Percentiles rank a stretch among this genome's conserved stretches.
Evolutionary conservation across 805 yeast genomes (phyloP).

Genomic region (Tetrapisispora arboricola): DNA sequence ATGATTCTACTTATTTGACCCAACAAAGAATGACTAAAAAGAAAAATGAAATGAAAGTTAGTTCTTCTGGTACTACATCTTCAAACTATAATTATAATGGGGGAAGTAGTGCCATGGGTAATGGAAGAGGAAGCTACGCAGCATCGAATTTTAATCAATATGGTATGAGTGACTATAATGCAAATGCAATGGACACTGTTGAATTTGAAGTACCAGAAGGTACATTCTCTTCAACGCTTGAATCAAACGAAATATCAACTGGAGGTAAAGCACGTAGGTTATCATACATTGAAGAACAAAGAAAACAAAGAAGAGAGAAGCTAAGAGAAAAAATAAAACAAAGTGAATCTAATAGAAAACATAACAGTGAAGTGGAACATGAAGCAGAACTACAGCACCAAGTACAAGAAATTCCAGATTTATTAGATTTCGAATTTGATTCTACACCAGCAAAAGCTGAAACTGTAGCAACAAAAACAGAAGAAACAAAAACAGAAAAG

Average conservation of each 20-base stretch:
- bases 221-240: conserved; percentile 6
- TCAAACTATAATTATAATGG: background rate
- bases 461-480: background rate
- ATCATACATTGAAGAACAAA: conserved; percentile 21
- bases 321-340: conserved; percentile 20
- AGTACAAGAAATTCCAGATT: conserved; percentile 18
- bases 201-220: conserved; percentile 3
- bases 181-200: conserved; percentile 4
- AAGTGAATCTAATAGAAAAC: conserved; percentile 20
- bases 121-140: background rate
- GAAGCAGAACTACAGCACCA: background rate
- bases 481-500: background rate
- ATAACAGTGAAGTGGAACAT: background rate
- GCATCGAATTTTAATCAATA: background rate
- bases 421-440: conserved; percentile 18
- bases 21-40: conserved; percentile 21
- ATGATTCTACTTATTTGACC: conserved; percentile 23
- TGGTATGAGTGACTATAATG: conserved; percentile 3
- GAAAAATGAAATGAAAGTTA: conserved; percentile 23
- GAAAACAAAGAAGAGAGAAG: conserved; percentile 25
- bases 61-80: background rate
- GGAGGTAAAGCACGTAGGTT: conserved; percentile 9
- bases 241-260: background rate
- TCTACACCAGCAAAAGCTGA: conserved; percentile 2
- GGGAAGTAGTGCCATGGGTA: background rate